Evolutionary conservation across 495 filamentous ascomycete genomes (phyloP).

Genomic region (Penicillium silybi): DNA sequence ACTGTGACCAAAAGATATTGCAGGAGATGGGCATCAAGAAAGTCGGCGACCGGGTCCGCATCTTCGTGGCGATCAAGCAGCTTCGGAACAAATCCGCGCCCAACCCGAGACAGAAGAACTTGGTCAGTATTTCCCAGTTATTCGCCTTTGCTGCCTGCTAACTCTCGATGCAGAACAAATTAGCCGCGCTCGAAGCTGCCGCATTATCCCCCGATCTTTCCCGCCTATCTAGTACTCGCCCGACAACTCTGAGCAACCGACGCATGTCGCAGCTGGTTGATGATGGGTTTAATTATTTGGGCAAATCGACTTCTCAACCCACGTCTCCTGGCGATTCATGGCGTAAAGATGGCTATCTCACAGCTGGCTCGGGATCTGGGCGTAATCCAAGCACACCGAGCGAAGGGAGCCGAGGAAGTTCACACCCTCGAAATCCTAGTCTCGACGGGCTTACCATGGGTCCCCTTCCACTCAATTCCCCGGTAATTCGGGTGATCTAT

Average conservation of each 20-base stretch:
- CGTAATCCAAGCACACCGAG: conserved; percentile 45
- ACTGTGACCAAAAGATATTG: conserved; percentile 92
- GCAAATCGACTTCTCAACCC: conserved; percentile 61
- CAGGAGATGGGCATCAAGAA: conserved; percentile 99
- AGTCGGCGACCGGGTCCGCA: conserved; percentile 92
- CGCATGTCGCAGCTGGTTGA: conserved; percentile 70
- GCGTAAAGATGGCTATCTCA: conserved; percentile 53
- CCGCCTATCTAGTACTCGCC: conserved; percentile 51
- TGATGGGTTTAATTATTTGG: conserved; percentile 24
- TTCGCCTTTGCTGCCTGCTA: conserved; percentile 3
- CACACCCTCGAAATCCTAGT: conserved; percentile 59
- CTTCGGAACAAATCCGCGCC: conserved; percentile 80
- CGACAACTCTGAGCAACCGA: conserved; percentile 59
- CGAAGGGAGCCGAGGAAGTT: conserved; percentile 38
- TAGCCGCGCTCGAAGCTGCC: conserved; percentile 41
- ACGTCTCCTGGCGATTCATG: conserved; percentile 56
- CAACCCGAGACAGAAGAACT: conserved; percentile 78
- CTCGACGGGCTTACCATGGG: conserved; percentile 79
- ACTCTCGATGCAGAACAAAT: conserved; percentile 34
- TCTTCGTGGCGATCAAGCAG: conserved; percentile 89
- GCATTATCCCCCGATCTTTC: conserved; percentile 65
- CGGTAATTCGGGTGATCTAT: conserved; percentile 87
- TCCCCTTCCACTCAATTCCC: conserved; percentile 70
- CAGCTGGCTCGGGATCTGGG: conserved; percentile 43
- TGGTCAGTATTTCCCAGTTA: conserved; percentile 53